Evolutionary conservation across 2,329 filamentous ascomycete genomes (phyloP), one percentile per base, ranked within the genome.

Genomic region (Orbilia quercus): DNA sequence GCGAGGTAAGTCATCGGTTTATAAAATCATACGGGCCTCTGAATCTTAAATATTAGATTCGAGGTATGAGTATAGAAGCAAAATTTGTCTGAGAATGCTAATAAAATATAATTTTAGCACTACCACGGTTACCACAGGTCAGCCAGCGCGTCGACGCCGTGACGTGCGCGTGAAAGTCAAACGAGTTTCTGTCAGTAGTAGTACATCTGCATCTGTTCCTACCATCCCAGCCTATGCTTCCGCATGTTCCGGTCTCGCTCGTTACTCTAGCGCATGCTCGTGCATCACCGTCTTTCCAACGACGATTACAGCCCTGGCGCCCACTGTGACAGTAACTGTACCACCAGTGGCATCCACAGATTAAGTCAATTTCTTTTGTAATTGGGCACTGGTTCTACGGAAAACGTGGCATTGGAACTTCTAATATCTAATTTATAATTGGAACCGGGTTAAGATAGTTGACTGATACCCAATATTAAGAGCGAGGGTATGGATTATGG

Each of bases 231-330:
- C 38, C 1, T 64, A 64, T n/a, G 60, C 60, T 7, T 34, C 48
- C 12, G 16, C 50, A 25, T 64, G 60, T 31, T 55, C 48, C 1
- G 60, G 60, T 2, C 12, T 2, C 9, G 16, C 7, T 9, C 36
- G 60, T 11, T 64, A 47, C 20, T 45, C 48, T 36, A 64, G 60
- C 28, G 60, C 60, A 31, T 64, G 60, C 18, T 64, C 60, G 2
- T 64, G 60, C 28, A 48, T 64, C 12, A 23, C 47, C 1, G 60
- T 64, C 4, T 9, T 31, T 31, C 28, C 28, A 4, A 31, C 28
- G 0, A 53, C 9, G 7, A 63, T 20, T 14, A 63, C 58, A 7
- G 34, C 16, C 7, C 45, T 34, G n/a, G 28, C 28, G 9, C 28
- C 28, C 28, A 45, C 58, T n/a, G 6, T 28, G 1, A 53, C 1